Evolutionary conservation across 495 filamentous ascomycete genomes (phyloP).

Genomic region (Penicillium riverlandense): DNA sequence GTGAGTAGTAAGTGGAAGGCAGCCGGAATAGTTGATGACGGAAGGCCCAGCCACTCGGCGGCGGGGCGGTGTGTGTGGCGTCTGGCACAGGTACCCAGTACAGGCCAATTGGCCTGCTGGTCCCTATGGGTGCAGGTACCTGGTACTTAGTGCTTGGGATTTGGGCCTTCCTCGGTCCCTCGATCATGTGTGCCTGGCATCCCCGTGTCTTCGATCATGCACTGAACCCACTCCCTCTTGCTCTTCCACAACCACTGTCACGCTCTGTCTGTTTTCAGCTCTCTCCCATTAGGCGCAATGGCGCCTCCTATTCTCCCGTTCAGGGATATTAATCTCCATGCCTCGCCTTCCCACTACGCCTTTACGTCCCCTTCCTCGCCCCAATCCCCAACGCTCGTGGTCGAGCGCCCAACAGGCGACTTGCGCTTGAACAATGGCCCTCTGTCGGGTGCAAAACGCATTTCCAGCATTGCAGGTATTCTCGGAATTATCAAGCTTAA

Average conservation of each 20-base stretch:
- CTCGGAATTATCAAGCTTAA: slow-evolving; percentile 84
- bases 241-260: no score
- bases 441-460: slow-evolving; percentile 66
- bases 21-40: slow-evolving; percentile 20
- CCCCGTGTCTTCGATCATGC: slow-evolving; percentile 4
- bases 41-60: slow-evolving; percentile 22
- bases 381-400: slow-evolving; percentile 73
- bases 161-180: neutral
- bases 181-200: slow-evolving; percentile 22
- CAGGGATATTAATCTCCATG: slow-evolving; percentile 92
- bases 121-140: no score
- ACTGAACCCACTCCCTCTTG: no score
- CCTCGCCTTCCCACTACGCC: slow-evolving; percentile 84
- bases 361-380: slow-evolving; percentile 95
- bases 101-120: slow-evolving; percentile 5
- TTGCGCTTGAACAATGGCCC: slow-evolving; percentile 74
- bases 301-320: slow-evolving; percentile 62
- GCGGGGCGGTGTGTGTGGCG: slow-evolving; percentile 21
- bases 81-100: slow-evolving; percentile 5
- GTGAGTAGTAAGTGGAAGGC: slow-evolving; percentile 9
- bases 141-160: no score
- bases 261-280: slow-evolving; percentile 1
- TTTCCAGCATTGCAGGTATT: slow-evolving; percentile 90
- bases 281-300: slow-evolving; percentile 35
- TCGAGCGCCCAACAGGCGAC: slow-evolving; percentile 91